Conservation (phyloP, 1,139 yeast genomes). For the Candida tropicalis region DNA sequence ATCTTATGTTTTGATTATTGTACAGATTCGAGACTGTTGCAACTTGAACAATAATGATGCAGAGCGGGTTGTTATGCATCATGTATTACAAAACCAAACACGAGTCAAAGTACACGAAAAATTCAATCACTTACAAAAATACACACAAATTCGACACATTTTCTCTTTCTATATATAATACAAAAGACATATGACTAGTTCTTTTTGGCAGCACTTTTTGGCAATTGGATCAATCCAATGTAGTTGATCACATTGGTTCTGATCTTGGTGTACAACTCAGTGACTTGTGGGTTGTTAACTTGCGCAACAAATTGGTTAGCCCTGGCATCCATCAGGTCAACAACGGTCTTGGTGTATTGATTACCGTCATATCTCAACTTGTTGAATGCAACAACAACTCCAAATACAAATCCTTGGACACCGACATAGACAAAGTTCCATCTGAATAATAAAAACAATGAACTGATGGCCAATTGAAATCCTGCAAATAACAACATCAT, state of each 20-base stretch:
- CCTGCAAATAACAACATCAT: conserved; percentile 18
- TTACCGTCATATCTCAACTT: conserved; percentile 48
- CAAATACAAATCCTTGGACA: conserved; percentile 24
- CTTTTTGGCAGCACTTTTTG: conserved; percentile 12
- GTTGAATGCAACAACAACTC: conserved; percentile 40
- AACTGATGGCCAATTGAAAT: conserved; percentile 16
- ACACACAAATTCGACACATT: no score
- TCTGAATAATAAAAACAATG: conserved; percentile 24
- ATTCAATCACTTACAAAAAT: no score
- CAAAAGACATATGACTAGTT: no score
- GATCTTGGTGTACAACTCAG: conserved; percentile 8
- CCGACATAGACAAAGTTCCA: conserved; percentile 23
- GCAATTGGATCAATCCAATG: conserved; percentile 11
- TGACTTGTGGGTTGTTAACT: conserved; percentile 25
- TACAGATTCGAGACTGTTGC: no score
- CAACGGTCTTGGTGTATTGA: conserved; percentile 42
- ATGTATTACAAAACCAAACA: no score
- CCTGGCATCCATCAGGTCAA: conserved; percentile 41
- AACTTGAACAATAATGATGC: no score
- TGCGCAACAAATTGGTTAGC: conserved; percentile 27
- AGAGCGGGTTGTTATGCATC: no score
- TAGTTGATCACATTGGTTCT: conserved; percentile 1
- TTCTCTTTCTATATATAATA: no score
- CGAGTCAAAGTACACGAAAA: no score
- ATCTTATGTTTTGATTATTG: no score